phyloP scores from a whole-genome alignment of 73 alveolate species.

The Blepharisma japonicum region DNA sequence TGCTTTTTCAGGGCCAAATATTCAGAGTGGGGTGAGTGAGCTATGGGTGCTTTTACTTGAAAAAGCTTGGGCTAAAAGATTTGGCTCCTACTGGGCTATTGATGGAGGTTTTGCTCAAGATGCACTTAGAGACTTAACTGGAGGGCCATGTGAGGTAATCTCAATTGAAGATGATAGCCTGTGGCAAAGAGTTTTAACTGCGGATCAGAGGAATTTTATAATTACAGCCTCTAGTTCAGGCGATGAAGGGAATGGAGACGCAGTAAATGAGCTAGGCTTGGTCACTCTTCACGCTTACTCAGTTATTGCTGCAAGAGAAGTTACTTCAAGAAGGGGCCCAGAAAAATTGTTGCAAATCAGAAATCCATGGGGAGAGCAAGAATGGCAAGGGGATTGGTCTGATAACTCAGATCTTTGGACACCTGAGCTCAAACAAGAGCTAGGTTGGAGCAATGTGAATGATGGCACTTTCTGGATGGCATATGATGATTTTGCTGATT shows the following conservation, averaged over 20 bases:
- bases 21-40: constrained; percentile 77
- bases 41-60: constrained; percentile 96
- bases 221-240: constrained; percentile 67
- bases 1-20: constrained; percentile 67
- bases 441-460: constrained; percentile 54
- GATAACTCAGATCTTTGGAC: constrained; percentile 87
- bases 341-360: constrained; percentile 81
- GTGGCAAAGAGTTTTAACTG: constrained; percentile 65
- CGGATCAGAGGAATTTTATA: constrained; percentile 62
- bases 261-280: constrained; percentile 66
- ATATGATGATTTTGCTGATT: constrained; percentile 72
- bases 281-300: constrained; percentile 90
- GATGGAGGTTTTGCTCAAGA: constrained; percentile 85
- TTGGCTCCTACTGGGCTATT: constrained; percentile 87
- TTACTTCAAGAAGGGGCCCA: constrained; percentile 47
- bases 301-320: constrained; percentile 59
- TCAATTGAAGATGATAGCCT: constrained; percentile 66
- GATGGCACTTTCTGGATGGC: constrained; percentile 91
- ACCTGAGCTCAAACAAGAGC: constrained; percentile 71
- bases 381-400: constrained; percentile 97
- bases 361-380: constrained; percentile 92
- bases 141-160: constrained; percentile 83
- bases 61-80: constrained; percentile 97
- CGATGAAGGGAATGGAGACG: constrained; percentile 37
- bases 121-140: constrained; percentile 86